phyloP scores from a whole-genome alignment of 129 eudicot genomes.

The Chrysanthemum makinoi region DNA sequence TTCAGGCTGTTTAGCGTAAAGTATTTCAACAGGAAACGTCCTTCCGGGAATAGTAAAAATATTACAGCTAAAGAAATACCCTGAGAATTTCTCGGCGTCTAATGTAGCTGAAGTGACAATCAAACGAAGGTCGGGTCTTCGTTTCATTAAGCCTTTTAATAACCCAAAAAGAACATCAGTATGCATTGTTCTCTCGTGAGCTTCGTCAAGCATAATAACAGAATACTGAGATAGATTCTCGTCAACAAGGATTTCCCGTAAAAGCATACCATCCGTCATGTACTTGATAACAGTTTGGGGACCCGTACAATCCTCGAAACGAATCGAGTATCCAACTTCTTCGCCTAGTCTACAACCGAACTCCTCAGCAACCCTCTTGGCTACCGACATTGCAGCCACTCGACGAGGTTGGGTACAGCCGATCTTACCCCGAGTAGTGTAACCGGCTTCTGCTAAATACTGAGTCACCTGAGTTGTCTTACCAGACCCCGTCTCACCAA shows the following conservation, averaged over 20 bases:
- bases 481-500: conserved; percentile 76
- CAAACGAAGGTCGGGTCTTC: conserved; percentile 76
- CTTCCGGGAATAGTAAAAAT: conserved; percentile 95
- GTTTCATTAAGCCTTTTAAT: conserved; percentile 57
- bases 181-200: conserved; percentile 86
- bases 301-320: conserved; percentile 91
- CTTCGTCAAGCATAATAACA: conserved; percentile 91
- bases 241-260: conserved; percentile 64
- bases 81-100: conserved; percentile 90
- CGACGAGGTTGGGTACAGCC: conserved; percentile 86
- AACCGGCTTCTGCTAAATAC: conserved; percentile 76
- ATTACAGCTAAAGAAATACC: conserved; percentile 77
- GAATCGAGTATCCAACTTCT: conserved; percentile 92
- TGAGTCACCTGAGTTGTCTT: conserved; percentile 74
- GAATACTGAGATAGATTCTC: conserved; percentile 78
- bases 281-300: conserved; percentile 92
- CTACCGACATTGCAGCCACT: conserved; percentile 79
- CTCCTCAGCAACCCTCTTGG: conserved; percentile 79
- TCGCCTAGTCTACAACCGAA: conserved; percentile 72
- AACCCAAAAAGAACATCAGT: conserved; percentile 91
- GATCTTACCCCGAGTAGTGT: conserved; percentile 65
- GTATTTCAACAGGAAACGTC: conserved; percentile 83
- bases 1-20: conserved; percentile 86
- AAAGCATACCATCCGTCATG: conserved; percentile 96
- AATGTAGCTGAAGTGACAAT: conserved; percentile 92